These are phyloP conservation scores for Xanthoconium stramineum DNA, from an alignment of 768 basidiomycete genomes.

Conservation along the genomic window DNA sequence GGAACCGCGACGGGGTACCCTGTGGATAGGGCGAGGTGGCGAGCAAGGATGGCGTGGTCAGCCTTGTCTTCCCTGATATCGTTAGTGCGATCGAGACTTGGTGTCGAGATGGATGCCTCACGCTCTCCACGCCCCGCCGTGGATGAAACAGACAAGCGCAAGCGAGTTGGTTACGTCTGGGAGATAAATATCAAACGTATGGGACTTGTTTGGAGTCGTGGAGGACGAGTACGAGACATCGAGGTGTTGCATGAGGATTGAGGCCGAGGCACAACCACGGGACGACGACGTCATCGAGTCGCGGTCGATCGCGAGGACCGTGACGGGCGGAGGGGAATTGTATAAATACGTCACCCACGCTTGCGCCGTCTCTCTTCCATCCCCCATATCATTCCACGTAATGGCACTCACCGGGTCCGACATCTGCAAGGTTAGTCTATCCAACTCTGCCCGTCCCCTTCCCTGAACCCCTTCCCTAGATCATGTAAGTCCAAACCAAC, in stretches of 20 bases:
- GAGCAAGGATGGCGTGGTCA: conserved; percentile 54
- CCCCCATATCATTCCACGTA: conserved; percentile 13
- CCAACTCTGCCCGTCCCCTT: neutral
- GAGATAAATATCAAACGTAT: conserved; percentile 56
- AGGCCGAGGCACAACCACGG: conserved; percentile 10
- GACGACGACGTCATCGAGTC: conserved; percentile 28
- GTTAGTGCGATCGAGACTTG: neutral
- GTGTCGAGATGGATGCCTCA: conserved; percentile 35
- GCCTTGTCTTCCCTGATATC: conserved; percentile 68
- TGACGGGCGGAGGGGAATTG: neutral
- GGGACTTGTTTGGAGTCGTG: conserved; percentile 30
- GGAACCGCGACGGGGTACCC: conserved; percentile 62
- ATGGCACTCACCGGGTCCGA: conserved; percentile 76
- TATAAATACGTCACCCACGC: conserved; percentile 14
- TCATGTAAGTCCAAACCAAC: conserved; percentile 36
- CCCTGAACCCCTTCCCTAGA: conserved; percentile 29
- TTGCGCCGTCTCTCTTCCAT: neutral
- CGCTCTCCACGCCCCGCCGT: conserved; percentile 84
- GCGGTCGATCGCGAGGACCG: neutral
- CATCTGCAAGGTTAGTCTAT: conserved; percentile 64
- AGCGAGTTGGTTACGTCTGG: conserved; percentile 1
- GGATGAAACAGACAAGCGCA: conserved; percentile 68
- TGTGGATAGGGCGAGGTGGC: conserved; percentile 46
- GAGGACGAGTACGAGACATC: conserved; percentile 37
- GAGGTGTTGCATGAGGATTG: conserved; percentile 10